Percentiles rank a stretch among this genome's conserved stretches.
Conservation (phyloP, 176 grass and related monocot species). For the Triticum monococcum region DNA sequence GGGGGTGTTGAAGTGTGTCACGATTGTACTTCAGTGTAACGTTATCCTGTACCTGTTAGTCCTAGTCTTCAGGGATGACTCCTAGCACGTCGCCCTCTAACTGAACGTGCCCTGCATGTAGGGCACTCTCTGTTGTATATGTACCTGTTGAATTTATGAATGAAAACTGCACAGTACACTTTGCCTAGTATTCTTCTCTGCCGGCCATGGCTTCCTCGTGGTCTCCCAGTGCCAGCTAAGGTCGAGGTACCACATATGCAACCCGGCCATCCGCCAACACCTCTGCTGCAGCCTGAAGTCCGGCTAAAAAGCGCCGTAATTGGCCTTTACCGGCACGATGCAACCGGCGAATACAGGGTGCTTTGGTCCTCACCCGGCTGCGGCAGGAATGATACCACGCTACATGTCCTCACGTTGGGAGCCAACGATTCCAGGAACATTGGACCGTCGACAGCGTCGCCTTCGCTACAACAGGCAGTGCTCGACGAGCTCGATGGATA, state of each 20-base stretch:
- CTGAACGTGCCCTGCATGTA: no score
- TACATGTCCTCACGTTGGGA: neutral
- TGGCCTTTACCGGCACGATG: neutral
- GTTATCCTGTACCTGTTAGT: no score
- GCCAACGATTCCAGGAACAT: neutral
- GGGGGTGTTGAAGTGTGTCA: no score
- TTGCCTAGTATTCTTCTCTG: no score
- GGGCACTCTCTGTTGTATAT: no score
- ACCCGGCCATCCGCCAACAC: neutral
- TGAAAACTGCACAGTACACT: no score
- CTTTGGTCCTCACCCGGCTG: neutral
- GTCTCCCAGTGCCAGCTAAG: neutral
- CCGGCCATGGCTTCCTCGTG: neutral
- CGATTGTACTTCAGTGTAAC: no score
- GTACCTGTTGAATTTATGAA: no score
- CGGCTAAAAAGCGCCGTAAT: neutral
- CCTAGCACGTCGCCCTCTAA: no score
- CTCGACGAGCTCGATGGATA: neutral
- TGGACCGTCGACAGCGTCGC: neutral
- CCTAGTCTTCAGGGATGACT: no score
- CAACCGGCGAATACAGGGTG: neutral
- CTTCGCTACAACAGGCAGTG: neutral
- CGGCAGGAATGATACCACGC: neutral
- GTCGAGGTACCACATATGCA: neutral
- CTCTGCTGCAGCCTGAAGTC: neutral